These are phyloP conservation scores for Aspergillus bertholletiae DNA, from an alignment of 495 filamentous ascomycete genomes.

Conservation along the genomic window DNA sequence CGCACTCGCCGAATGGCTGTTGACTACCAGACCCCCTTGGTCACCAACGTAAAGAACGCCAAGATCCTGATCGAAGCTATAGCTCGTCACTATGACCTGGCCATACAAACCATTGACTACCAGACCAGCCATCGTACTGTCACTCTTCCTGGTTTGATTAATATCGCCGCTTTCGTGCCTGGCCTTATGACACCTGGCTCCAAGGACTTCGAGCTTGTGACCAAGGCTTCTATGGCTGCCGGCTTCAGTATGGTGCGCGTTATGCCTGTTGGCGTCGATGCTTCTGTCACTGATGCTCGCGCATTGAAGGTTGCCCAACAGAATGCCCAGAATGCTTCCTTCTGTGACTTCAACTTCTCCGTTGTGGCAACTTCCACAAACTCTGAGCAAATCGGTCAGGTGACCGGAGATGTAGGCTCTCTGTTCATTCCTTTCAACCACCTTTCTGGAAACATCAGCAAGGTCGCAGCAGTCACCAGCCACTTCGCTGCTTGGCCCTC, in stretches of 20 bases:
- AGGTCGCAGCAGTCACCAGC: constrained; percentile 75
- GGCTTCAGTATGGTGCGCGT: constrained; percentile 85
- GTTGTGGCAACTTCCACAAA: constrained; percentile 77
- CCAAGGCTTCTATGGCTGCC: constrained; percentile 69
- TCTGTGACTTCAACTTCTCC: constrained; percentile 85
- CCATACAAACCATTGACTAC: constrained; percentile 78
- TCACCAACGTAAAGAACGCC: constrained; percentile 98
- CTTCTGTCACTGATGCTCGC: constrained; percentile 67
- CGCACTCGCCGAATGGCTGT: constrained; percentile 95
- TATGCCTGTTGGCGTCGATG: constrained; percentile 72
- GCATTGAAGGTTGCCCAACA: constrained; percentile 73
- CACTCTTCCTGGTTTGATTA: constrained; percentile 72
- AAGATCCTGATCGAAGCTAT: constrained; percentile 96
- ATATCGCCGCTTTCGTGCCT: constrained; percentile 77
- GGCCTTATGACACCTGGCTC: constrained; percentile 61
- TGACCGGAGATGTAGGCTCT: constrained; percentile 74
- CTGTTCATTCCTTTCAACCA: constrained; percentile 89
- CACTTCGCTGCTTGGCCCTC: constrained; percentile 80
- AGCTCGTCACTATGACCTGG: constrained; percentile 77
- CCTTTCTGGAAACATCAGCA: constrained; percentile 80
- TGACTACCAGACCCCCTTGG: constrained; percentile 94
- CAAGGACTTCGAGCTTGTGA: constrained; percentile 66
- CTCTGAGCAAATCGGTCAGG: constrained; percentile 67
- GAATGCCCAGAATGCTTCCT: constrained; percentile 63
- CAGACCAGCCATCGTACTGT: constrained; percentile 82